Evolutionary conservation across 306 rosid genomes (phyloP).

Genomic region (Vigna nakashimae): DNA sequence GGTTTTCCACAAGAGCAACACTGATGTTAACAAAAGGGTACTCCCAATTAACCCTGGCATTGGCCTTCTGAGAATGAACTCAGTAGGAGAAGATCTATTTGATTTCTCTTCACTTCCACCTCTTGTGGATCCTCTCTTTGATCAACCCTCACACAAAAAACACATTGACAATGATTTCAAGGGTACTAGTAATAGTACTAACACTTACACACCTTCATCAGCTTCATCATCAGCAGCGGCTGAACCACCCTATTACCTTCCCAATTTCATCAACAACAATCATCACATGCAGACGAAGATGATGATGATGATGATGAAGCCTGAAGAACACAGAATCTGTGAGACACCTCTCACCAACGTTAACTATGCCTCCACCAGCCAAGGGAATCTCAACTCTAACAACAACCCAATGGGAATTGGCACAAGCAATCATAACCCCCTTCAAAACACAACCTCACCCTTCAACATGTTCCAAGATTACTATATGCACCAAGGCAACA

Average conservation of each 20-base stretch:
- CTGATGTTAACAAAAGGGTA: constrained; percentile 40
- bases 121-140: constrained; percentile 59
- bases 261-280: constrained; percentile 35
- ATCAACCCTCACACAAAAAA: constrained; percentile 5
- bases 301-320: constrained; percentile 20
- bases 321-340: constrained; percentile 23
- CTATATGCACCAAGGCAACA: constrained; percentile 39
- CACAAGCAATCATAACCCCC: not conserved
- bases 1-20: constrained; percentile 70
- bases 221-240: not conserved
- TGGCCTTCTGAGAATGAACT: constrained; percentile 49
- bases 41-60: constrained; percentile 31
- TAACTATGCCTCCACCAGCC: constrained; percentile 19
- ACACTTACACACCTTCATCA: constrained; percentile 7
- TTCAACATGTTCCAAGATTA: constrained; percentile 31
- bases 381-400: constrained; percentile 4
- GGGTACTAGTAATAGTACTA: not conserved
- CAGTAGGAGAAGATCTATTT: constrained; percentile 56
- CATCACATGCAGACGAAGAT: not conserved
- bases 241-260: constrained; percentile 19
- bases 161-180: constrained; percentile 35
- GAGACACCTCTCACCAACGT: constrained; percentile 19
- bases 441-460: constrained; percentile 12
- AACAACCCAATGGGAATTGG: constrained; percentile 7
- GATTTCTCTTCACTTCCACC: constrained; percentile 76